Evolutionary conservation across 345 rosid species (phyloP), one percentile per base, ranked within the genome.

Genomic region (Citrus australasica): DNA sequence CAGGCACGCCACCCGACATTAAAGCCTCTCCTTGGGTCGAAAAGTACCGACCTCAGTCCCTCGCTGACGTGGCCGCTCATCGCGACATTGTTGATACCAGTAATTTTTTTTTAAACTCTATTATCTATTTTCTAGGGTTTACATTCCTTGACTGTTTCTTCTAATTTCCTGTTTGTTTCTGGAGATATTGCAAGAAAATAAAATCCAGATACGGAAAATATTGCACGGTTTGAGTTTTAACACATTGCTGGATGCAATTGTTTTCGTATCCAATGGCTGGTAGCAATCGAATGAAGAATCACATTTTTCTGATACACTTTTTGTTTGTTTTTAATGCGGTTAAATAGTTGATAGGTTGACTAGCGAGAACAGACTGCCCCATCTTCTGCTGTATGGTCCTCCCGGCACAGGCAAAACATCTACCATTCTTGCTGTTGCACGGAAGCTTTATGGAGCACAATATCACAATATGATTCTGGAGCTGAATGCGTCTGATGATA

Each of bases 401-500:
- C 99, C 99, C 0, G 97, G 99, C 9, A 94, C 99, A 1, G 99
- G 99, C 9, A 96, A 96, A 85, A 96, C 99, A n/a, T 96, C 99
- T 1, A 96, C 99, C 40, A 96, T 96, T 79, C 94, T 96, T 77
- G 99, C 99, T 0, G 97, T 96, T 76, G 95, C 99, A 2, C 88
- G 98, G 46, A 96, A 96, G 83, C 97, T 96, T 19, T 96, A 94
- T 27, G 99, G 99, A 40, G 83, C 91, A 7, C 92, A 90, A 81
- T 96, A 87, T 79, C 95, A 90, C 67, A 94, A 91, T 60, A 96
- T 96, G 99, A 96, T 96, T 69, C 86, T 96, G 80, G 99, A 96
- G 89, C 84, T 96, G 68, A 96, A 96, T 75, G 99, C 99, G 0
- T 96, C 99, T 0, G 98, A 96, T 66, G 99, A 96, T 66, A 89